Percentiles rank a stretch among this genome's conserved stretches.
These are phyloP conservation scores for Clitoria ternatea DNA, from an alignment of 306 rosid species.

Conservation along the genomic window DNA sequence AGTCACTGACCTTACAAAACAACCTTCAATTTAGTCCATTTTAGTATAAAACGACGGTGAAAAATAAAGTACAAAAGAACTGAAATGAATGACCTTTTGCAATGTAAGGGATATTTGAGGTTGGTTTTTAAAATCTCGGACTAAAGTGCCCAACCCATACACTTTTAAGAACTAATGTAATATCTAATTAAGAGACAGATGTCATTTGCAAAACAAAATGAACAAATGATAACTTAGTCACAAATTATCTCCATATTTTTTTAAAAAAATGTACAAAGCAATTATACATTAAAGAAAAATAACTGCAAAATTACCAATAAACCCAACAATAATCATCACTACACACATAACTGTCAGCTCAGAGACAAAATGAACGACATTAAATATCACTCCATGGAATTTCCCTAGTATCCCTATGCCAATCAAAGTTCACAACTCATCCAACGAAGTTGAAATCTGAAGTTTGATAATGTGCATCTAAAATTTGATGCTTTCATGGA, in stretches of 20 bases:
- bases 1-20: too few species aligned
- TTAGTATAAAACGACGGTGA: too few species aligned
- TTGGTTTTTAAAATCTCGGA: too few species aligned
- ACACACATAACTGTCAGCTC: neutral
- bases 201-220: neutral
- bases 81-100: too few species aligned
- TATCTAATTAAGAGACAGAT: slow-evolving; percentile 1
- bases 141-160: too few species aligned
- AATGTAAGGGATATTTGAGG: too few species aligned
- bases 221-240: neutral
- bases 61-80: too few species aligned
- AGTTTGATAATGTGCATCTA: neutral
- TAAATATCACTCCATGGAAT: neutral
- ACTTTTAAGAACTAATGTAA: too few species aligned
- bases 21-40: too few species aligned
- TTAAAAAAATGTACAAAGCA: neutral
- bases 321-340: neutral
- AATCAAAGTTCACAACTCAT: neutral
- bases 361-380: neutral
- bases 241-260: neutral
- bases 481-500: neutral
- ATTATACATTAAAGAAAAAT: neutral
- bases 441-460: slow-evolving; percentile 1
- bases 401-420: neutral
- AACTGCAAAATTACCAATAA: neutral